phyloP scores from a whole-genome alignment of 2,329 filamentous ascomycete species.

The Aureobasidium vineae region DNA sequence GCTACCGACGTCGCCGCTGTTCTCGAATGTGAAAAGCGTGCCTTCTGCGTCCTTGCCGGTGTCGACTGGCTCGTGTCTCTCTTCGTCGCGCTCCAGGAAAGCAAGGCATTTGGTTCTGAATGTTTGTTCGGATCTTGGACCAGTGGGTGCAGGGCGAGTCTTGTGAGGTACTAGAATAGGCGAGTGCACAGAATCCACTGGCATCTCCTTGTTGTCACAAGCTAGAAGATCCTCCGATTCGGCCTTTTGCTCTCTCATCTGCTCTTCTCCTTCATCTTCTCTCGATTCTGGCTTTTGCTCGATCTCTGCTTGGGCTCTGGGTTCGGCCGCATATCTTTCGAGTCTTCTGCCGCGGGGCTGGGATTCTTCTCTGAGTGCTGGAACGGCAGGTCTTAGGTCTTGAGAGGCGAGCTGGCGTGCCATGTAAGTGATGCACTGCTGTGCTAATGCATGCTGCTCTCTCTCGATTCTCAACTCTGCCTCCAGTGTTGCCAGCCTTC shows the following conservation, averaged over 20 bases:
- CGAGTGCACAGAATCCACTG: not conserved
- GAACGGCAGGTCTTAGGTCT: not conserved
- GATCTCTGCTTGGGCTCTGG: not conserved
- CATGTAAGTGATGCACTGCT: slow-evolving; percentile 14
- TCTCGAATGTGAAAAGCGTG: slow-evolving; percentile 3
- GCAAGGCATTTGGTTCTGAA: not conserved
- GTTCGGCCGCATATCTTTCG: not conserved
- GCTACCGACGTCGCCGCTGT: not conserved
- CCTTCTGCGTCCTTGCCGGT: not conserved
- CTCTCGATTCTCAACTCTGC: not conserved
- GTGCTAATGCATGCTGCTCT: not conserved
- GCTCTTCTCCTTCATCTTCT: not conserved
- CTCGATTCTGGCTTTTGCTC: not conserved
- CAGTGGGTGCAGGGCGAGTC: not conserved
- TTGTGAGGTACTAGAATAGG: not conserved
- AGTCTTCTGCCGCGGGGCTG: not conserved
- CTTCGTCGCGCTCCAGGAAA: not conserved
- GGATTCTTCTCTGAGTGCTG: not conserved
- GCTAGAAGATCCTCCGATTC: not conserved
- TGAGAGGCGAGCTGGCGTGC: not conserved
- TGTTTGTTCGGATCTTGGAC: not conserved
- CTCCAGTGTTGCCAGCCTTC: not conserved
- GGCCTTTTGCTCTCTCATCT: not conserved
- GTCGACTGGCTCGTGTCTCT: not conserved
- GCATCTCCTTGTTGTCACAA: not conserved